These are phyloP conservation scores for Ogataea salicorniae DNA, from an alignment of 805 yeast species.

Conservation along the genomic window DNA sequence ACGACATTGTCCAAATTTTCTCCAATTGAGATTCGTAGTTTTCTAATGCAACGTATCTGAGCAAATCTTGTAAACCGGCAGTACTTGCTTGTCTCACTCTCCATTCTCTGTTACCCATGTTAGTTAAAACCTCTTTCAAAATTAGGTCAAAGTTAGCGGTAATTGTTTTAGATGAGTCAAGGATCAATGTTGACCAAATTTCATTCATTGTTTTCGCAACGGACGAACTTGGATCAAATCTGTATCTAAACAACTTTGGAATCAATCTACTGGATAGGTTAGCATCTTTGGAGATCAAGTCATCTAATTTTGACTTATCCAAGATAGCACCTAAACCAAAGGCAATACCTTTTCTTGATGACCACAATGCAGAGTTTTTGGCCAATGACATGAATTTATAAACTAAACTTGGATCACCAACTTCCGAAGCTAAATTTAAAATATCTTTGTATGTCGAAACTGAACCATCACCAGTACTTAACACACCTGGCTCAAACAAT, in stretches of 20 bases:
- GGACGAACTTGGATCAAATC: conserved; percentile 73
- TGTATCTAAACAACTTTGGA: conserved; percentile 78
- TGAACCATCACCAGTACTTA: conserved; percentile 79
- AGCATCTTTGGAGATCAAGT: conserved; percentile 49
- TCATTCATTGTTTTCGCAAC: conserved; percentile 82
- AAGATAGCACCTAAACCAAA: conserved; percentile 85
- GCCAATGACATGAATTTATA: conserved; percentile 93
- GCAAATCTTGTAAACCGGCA: conserved; percentile 60
- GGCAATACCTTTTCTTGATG: conserved; percentile 89
- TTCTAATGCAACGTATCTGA: conserved; percentile 55
- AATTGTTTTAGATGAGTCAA: conserved; percentile 49
- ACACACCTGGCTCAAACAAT: conserved; percentile 74
- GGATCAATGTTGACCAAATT: conserved; percentile 74
- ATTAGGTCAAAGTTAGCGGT: conserved; percentile 52
- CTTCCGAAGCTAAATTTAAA: conserved; percentile 82
- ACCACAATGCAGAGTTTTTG: conserved; percentile 82
- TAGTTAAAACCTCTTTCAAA: conserved; percentile 53
- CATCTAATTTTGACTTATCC: conserved; percentile 70
- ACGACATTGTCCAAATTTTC: conserved; percentile 81
- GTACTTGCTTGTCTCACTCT: conserved; percentile 86
- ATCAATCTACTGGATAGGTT: conserved; percentile 55
- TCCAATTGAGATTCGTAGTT: conserved; percentile 49
- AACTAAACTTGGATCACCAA: conserved; percentile 91
- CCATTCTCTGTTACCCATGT: conserved; percentile 87
- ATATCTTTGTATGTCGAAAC: conserved; percentile 90